Conservation (phyloP, 768 basidiomycete genomes). For the Russula sp. region DNA sequence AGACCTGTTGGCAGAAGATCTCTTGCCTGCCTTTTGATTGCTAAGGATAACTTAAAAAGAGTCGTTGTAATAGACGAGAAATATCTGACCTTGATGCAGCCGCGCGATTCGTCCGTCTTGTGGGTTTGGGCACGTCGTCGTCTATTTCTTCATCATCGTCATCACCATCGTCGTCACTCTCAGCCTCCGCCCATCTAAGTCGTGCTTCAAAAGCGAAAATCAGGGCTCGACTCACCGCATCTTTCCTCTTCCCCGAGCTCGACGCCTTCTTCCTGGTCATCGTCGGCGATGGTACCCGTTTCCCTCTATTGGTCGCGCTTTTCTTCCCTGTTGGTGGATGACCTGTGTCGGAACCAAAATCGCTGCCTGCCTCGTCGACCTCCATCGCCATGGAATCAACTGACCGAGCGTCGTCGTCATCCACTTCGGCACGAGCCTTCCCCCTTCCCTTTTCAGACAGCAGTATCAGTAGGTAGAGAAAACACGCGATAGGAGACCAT, state of each 20-base stretch:
- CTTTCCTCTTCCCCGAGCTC: conserved; percentile 29
- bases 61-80: not conserved
- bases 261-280: conserved; percentile 27
- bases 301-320: conserved; percentile 26
- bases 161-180: conserved; percentile 48
- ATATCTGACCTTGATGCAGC: conserved; percentile 52
- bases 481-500: not conserved
- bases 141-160: conserved; percentile 49
- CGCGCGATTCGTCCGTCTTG: conserved; percentile 56
- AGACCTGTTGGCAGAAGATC: conserved; percentile 44
- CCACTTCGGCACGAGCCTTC: conserved; percentile 45
- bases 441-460: conserved; percentile 33
- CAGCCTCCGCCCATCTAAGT: conserved; percentile 51
- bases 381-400: conserved; percentile 77
- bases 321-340: conserved; percentile 25
- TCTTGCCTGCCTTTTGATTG: conserved; percentile 40
- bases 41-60: not conserved
- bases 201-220: conserved; percentile 1
- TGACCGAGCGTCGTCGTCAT: conserved; percentile 45
- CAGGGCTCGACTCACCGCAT: conserved; percentile 24
- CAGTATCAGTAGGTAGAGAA: not conserved
- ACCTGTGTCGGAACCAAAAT: conserved; percentile 22
- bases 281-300: conserved; percentile 25
- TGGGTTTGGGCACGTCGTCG: conserved; percentile 40
- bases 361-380: conserved; percentile 36